phyloP scores from a whole-genome alignment of 1,139 yeast genomes.

The Zygoascus sp. region DNA sequence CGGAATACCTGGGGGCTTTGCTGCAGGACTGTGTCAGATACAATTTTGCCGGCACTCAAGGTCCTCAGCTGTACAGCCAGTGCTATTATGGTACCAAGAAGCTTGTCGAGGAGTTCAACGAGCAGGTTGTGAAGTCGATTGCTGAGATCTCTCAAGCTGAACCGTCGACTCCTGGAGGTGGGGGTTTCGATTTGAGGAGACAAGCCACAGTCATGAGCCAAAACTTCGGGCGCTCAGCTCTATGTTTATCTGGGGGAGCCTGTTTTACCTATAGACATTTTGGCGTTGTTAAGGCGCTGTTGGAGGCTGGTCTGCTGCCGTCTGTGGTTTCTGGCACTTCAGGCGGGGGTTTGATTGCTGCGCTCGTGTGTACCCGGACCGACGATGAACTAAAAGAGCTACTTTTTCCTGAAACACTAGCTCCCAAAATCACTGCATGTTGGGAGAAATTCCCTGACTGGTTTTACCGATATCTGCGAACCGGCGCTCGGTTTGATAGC shows the following conservation, averaged over 20 bases:
- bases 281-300: constrained; percentile 67
- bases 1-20: constrained; percentile 37
- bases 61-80: constrained; percentile 66
- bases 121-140: constrained; percentile 41
- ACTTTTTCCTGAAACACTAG: constrained; percentile 55
- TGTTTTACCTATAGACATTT: constrained; percentile 74
- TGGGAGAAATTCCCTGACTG: constrained; percentile 60
- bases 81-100: constrained; percentile 71
- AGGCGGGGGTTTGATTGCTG: constrained; percentile 81
- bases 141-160: constrained; percentile 1
- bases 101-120: constrained; percentile 52
- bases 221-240: constrained; percentile 68
- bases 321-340: constrained; percentile 72
- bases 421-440: constrained; percentile 66
- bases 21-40: constrained; percentile 65
- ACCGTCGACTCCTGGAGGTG: neutral
- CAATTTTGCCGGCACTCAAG: constrained; percentile 77
- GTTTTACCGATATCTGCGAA: constrained; percentile 57
- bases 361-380: constrained; percentile 65
- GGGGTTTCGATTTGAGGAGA: constrained; percentile 40
- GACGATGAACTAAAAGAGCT: constrained; percentile 57
- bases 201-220: constrained; percentile 43
- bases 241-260: constrained; percentile 77
- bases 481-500: constrained; percentile 78
- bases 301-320: constrained; percentile 65